Conservation (phyloP, 2,329 filamentous ascomycete species). For the Pseudopithomyces chartarum region DNA sequence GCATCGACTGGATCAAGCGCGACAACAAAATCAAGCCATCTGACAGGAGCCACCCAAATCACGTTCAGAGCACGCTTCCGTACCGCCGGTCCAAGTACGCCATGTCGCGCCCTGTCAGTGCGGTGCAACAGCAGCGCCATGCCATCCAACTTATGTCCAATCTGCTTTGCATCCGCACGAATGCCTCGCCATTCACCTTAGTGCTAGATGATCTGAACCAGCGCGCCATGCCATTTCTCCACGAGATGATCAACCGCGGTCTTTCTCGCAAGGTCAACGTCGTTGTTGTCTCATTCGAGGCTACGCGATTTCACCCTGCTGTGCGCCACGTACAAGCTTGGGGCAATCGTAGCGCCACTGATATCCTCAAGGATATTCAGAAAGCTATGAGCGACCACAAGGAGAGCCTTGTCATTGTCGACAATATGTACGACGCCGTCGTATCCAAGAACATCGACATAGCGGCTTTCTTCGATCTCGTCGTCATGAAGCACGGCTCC, state of each 20-base stretch:
- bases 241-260: slow-evolving; percentile 76
- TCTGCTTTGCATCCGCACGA: slow-evolving; percentile 76
- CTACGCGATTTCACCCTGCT: slow-evolving; percentile 65
- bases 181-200: slow-evolving; percentile 83
- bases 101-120: slow-evolving; percentile 27
- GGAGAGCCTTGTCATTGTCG: slow-evolving; percentile 71
- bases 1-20: slow-evolving; percentile 23
- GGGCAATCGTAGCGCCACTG: slow-evolving; percentile 66
- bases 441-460: slow-evolving; percentile 47
- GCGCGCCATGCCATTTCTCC: slow-evolving; percentile 69
- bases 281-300: slow-evolving; percentile 79
- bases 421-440: slow-evolving; percentile 73
- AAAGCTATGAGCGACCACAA: slow-evolving; percentile 25
- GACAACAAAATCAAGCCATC: slow-evolving; percentile 12
- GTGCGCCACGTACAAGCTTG: slow-evolving; percentile 71
- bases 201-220: slow-evolving; percentile 86
- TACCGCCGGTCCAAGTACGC: slow-evolving; percentile 6
- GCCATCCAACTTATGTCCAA: slow-evolving; percentile 84
- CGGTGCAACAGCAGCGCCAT: slow-evolving; percentile 74
- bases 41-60: slow-evolving; percentile 19
- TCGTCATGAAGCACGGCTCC: slow-evolving; percentile 67
- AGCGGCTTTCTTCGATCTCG: slow-evolving; percentile 70
- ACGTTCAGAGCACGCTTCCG: slow-evolving; percentile 4
- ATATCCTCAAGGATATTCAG: slow-evolving; percentile 35
- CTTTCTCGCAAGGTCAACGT: slow-evolving; percentile 61